phyloP scores from a whole-genome alignment of 208 protist species.

The Crithidia thermophila region DNA sequence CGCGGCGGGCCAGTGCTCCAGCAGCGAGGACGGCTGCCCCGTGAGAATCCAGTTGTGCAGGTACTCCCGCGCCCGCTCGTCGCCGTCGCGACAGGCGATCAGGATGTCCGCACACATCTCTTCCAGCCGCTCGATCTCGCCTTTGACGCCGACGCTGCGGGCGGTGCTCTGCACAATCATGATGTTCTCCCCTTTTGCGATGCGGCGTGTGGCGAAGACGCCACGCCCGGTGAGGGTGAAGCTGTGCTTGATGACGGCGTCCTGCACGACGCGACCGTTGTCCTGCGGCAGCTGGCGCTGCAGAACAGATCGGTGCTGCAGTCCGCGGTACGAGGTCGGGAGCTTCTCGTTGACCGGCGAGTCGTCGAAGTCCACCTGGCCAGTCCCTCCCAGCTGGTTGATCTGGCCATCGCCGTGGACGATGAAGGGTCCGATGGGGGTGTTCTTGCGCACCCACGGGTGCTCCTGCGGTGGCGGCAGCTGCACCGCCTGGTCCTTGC shows the following conservation, averaged over 20 bases:
- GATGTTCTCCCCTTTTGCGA: conserved; percentile 74
- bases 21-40: conserved; percentile 79
- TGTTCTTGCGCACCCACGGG: conserved; percentile 76
- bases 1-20: conserved; percentile 76
- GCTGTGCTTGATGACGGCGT: conserved; percentile 74
- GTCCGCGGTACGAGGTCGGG: conserved; percentile 57
- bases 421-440: conserved; percentile 74
- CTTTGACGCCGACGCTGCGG: conserved; percentile 78
- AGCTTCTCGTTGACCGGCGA: conserved; percentile 27
- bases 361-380: conserved; percentile 86
- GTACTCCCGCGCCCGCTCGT: conserved; percentile 34
- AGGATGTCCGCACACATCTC: conserved; percentile 68
- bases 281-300: conserved; percentile 59
- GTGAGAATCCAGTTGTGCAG: conserved; percentile 86
- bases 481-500: conserved; percentile 53
- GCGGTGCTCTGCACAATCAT: conserved; percentile 87
- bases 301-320: conserved; percentile 72
- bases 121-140: conserved; percentile 73
- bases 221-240: conserved; percentile 82
- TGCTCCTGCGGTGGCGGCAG: conserved; percentile 60
- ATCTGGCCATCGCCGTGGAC: conserved; percentile 86
- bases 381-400: conserved; percentile 61
- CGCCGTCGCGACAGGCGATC: conserved; percentile 27
- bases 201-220: conserved; percentile 75
- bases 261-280: conserved; percentile 76